A percentile compares a stretch with the other conserved stretches of the same genome.
These are phyloP conservation scores for Solanum virginianum DNA, from an alignment of 257 asterid species.

Conservation along the genomic window DNA sequence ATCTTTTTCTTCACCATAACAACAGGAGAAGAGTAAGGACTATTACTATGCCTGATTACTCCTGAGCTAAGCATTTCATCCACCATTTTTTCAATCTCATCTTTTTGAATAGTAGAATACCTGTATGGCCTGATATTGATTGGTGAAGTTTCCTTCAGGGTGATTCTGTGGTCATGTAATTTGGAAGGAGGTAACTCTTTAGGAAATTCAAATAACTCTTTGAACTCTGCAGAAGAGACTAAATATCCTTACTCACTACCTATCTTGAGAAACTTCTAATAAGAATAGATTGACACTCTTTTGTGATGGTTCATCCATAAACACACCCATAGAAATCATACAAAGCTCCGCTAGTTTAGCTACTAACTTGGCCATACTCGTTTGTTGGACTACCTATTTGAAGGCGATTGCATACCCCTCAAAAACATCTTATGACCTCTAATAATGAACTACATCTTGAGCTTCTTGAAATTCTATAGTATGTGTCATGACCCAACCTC, in stretches of 20 bases:
- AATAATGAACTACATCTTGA: too few species aligned
- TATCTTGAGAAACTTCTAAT: too few species aligned
- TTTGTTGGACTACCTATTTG: background rate
- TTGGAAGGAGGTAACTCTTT: background rate
- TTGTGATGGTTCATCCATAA: background rate
- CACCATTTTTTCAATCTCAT: background rate
- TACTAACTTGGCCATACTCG: background rate
- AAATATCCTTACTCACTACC: background rate
- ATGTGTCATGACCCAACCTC: too few species aligned
- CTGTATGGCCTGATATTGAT: background rate
- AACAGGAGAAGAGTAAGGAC: background rate
- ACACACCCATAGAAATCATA: background rate
- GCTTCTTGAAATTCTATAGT: background rate
- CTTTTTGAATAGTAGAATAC: too few species aligned
- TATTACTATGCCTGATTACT: background rate
- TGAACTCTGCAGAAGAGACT: background rate
- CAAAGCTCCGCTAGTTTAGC: background rate
- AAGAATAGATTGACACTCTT: background rate
- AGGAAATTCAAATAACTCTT: too few species aligned
- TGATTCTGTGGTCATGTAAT: background rate
- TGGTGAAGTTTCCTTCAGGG: background rate
- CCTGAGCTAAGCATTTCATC: too few species aligned
- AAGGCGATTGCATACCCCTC: background rate
- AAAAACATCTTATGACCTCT: background rate
- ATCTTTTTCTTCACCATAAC: background rate